Evolutionary conservation across 202 grass and related monocot species (phyloP).

Genomic region (Elaeis oleifera): DNA sequence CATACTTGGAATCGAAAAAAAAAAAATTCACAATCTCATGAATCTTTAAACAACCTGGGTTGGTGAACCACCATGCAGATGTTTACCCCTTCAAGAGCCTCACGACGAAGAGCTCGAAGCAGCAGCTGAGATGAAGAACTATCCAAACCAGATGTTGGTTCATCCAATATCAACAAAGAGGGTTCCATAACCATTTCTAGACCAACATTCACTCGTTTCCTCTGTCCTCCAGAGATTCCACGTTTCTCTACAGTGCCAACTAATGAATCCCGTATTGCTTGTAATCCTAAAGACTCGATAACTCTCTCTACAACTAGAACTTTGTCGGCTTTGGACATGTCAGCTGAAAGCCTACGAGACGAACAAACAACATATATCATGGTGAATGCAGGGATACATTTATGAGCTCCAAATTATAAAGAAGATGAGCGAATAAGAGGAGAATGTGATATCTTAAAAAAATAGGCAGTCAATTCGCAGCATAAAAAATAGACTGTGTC

Average conservation of each 20-base stretch:
- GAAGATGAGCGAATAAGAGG: too few species aligned
- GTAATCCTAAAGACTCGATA: conserved; percentile 72
- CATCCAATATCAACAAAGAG: conserved; percentile 73
- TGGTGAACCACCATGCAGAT: conserved; percentile 95
- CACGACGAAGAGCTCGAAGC: conserved; percentile 63
- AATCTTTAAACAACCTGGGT: conserved; percentile 53
- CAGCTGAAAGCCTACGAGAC: conserved; percentile 54
- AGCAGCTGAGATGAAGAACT: conserved; percentile 79
- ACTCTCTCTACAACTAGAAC: conserved; percentile 93
- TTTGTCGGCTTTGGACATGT: conserved; percentile 85
- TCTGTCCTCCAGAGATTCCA: conserved; percentile 89
- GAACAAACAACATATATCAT: neutral
- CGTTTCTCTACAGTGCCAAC: conserved; percentile 86
- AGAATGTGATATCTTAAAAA: too few species aligned
- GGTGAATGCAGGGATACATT: neutral
- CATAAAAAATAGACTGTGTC: too few species aligned
- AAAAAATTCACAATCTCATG: neutral
- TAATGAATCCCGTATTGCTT: conserved; percentile 74
- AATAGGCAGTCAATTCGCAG: too few species aligned
- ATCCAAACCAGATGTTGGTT: conserved; percentile 86
- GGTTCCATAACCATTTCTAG: conserved; percentile 98
- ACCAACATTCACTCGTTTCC: conserved; percentile 88
- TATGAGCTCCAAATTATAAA: too few species aligned
- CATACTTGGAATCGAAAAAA: too few species aligned
- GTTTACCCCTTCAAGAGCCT: conserved; percentile 91